Evolutionary conservation across 2,329 filamentous ascomycete genomes (phyloP), one percentile per base, ranked within the genome.

Genomic region (Monosporascus sp.): DNA sequence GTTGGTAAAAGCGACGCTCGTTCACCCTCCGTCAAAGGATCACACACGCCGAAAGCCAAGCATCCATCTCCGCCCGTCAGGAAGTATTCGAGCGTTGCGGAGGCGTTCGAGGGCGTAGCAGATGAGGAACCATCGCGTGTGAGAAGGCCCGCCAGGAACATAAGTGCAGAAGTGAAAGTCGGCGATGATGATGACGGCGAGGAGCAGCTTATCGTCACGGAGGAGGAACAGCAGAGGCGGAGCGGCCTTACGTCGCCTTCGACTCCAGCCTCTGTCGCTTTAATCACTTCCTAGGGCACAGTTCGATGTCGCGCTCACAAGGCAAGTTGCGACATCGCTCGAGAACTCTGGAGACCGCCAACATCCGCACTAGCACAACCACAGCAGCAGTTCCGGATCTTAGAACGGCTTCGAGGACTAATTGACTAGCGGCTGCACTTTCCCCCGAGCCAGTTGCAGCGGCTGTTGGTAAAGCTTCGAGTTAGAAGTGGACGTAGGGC

Each of bases 81-180:
- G 20, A 70, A 67, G 50, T 70, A 68, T 55, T 68, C 68, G 17
- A 70, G 62, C 51, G 67, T 71, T 1, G 62, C 64, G 1, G 68
- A 70, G 48, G 69, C 68, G n/a, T 68, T 71, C 47, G 58, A 62
- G 44, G 60, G 65, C 4, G 64, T 62, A 8, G 48, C 40, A 5
- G 58, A 61, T 26, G 53, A 58, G 7, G 49, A 50, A 4, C 43
- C 37, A 5, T 50, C 43, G 51, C 22, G 52, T n/a, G 31, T 26
- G 9, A 49, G 35, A 9, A 31, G 50, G 7, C 20, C 37, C 7
- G 50, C 35, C 9, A 27, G 37, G 5, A 26, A 51, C 16, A 26
- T 20, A 2, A 6, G 31, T 48, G 31, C 17, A 40, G 26, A 49
- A n/a, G 37, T 9, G 7, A 20, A 52, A n/a, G 19, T 43, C 31